Conservation (phyloP, 1,284 basidiomycete species). For the Macrocystidia cucumis region DNA sequence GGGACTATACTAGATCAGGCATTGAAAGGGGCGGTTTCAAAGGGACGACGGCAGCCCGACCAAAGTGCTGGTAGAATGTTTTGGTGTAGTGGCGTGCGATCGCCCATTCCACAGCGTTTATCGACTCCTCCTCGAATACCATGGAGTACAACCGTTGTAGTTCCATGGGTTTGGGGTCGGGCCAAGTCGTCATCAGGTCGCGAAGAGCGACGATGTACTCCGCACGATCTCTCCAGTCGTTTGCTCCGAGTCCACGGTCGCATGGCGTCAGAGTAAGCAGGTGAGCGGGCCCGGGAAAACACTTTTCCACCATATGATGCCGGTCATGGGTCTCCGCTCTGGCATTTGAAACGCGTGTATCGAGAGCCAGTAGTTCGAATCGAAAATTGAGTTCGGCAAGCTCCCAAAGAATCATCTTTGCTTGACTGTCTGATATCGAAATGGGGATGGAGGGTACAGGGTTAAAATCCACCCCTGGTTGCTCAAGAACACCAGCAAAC, state of each 20-base stretch:
- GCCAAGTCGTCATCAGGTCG: neutral
- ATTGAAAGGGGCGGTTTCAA: neutral
- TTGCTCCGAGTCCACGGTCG: neutral
- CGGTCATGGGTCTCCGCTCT: neutral
- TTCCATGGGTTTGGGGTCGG: conserved; percentile 1
- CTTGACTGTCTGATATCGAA: too few species aligned
- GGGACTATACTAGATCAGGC: too few species aligned
- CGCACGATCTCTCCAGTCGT: neutral
- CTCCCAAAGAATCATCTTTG: conserved; percentile 2
- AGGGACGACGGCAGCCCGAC: neutral
- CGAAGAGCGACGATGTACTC: neutral
- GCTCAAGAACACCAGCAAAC: neutral
- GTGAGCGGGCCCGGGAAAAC: neutral
- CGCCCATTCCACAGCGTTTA: conserved; percentile 1
- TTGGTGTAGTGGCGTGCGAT: neutral
- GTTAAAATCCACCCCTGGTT: neutral
- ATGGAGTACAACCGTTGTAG: neutral
- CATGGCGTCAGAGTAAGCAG: neutral
- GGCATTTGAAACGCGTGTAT: neutral
- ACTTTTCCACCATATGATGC: neutral
- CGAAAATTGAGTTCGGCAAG: conserved; percentile 1
- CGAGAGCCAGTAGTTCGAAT: conserved; percentile 3
- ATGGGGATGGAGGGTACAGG: neutral
- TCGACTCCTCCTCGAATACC: neutral
- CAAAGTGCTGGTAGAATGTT: conserved; percentile 1